Conservation (phyloP, 2,329 filamentous ascomycete genomes). For the Simplicillium sp. region DNA sequence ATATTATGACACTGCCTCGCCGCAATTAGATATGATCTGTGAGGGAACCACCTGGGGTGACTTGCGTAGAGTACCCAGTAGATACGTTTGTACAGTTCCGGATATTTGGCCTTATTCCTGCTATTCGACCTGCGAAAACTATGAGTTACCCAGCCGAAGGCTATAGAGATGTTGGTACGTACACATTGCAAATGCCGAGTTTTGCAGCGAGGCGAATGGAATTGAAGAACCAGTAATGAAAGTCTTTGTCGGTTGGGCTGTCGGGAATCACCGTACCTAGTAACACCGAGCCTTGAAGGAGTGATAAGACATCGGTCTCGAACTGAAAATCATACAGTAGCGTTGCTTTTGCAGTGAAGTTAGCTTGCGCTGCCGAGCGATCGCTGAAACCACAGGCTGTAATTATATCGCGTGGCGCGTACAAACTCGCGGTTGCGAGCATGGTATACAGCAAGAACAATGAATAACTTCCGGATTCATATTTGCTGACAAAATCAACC, state of each 20-base stretch:
- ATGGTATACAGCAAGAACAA: constrained; percentile 2
- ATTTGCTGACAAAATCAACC: neutral
- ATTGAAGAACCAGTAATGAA: constrained; percentile 4
- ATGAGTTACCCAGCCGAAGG: neutral
- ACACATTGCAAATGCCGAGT: constrained; percentile 2
- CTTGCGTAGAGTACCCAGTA: constrained; percentile 3
- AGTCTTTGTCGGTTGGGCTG: constrained; percentile 1
- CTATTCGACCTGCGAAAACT: neutral
- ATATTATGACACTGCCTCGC: constrained; percentile 1
- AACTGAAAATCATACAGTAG: constrained; percentile 1
- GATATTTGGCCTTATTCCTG: neutral
- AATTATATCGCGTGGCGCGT: neutral
- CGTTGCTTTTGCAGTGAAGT: neutral
- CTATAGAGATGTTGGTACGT: neutral
- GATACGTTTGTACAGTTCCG: neutral
- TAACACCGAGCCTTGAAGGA: constrained; percentile 1
- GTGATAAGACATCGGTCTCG: neutral
- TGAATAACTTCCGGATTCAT: constrained; percentile 1
- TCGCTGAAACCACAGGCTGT: neutral
- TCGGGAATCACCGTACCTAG: constrained; percentile 1
- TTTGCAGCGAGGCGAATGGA: constrained; percentile 1
- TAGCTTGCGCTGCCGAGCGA: neutral
- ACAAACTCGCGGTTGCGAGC: neutral
- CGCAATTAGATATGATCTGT: no score
- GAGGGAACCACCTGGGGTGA: no score